Evolutionary conservation across 192 early-diverging fungal genomes (phyloP).

Genomic region (Lobosporangium transversale): DNA sequence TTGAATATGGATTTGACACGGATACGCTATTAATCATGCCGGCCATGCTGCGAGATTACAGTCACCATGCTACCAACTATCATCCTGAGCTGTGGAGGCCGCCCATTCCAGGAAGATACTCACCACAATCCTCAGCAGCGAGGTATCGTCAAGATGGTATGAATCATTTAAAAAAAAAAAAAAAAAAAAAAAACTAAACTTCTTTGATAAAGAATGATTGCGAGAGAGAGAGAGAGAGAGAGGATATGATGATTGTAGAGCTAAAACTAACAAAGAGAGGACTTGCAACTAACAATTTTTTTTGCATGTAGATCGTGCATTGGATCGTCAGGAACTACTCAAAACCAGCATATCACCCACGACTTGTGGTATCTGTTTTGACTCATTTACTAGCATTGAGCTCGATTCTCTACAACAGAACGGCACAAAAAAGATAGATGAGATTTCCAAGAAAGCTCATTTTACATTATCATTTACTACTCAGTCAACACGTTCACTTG

Average conservation of each 20-base stretch:
- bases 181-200: too few relatives aligned
- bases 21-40: constrained; percentile 47
- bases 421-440: not conserved
- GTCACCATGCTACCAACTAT: constrained; percentile 50
- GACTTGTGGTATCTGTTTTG: constrained; percentile 51
- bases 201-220: not conserved
- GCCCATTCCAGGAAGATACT: constrained; percentile 20
- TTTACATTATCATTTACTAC: constrained; percentile 27
- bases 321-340: constrained; percentile 42
- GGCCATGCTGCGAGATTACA: constrained; percentile 43
- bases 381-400: constrained; percentile 36
- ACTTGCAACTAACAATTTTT: too few relatives aligned
- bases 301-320: constrained; percentile 20
- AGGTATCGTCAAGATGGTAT: constrained; percentile 44
- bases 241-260: too few relatives aligned
- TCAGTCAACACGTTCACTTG: constrained; percentile 37
- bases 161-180: not conserved
- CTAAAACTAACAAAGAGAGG: too few relatives aligned
- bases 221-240: too few relatives aligned
- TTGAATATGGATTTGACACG: constrained; percentile 44
- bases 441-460: constrained; percentile 9
- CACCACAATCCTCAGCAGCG: constrained; percentile 8
- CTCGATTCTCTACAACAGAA: constrained; percentile 14
- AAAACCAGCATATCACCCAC: constrained; percentile 43
- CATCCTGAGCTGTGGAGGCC: constrained; percentile 42